phyloP scores from a whole-genome alignment of 192 early-diverging fungal genomes.

The Paraglomus brasilianum region DNA sequence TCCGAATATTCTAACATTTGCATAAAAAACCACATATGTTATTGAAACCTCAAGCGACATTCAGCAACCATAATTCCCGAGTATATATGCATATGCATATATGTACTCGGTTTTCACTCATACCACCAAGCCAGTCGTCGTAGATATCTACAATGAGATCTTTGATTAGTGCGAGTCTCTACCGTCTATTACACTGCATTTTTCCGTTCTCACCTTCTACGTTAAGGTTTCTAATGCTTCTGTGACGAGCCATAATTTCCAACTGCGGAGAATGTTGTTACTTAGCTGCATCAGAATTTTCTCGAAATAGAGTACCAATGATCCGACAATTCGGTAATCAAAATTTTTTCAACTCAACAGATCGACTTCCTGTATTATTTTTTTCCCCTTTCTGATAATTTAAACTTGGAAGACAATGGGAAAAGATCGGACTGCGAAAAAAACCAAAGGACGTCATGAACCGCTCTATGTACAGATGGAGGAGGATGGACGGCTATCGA shows the following conservation, averaged over 20 bases:
- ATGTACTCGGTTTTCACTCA: not conserved
- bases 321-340: too few species aligned
- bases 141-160: not conserved
- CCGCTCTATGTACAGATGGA: conserved; percentile 81
- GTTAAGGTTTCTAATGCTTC: conserved; percentile 50
- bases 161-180: not conserved
- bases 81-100: conserved; percentile 6
- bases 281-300: not conserved
- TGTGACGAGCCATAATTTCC: conserved; percentile 50
- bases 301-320: too few species aligned
- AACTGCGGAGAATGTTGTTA: not conserved
- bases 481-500: conserved; percentile 47
- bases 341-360: not conserved
- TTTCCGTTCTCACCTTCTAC: conserved; percentile 44
- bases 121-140: not conserved
- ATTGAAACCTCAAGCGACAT: not conserved
- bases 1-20: not conserved
- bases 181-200: not conserved
- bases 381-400: not conserved
- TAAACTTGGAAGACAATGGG: conserved; percentile 40
- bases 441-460: conserved; percentile 65
- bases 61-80: not conserved
- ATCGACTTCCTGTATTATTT: not conserved
- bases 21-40: not conserved
- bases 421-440: conserved; percentile 46